Evolutionary conservation across 805 yeast species (phyloP), one percentile per base, ranked within the genome.

Genomic region (Lipomyces mesembrius): DNA sequence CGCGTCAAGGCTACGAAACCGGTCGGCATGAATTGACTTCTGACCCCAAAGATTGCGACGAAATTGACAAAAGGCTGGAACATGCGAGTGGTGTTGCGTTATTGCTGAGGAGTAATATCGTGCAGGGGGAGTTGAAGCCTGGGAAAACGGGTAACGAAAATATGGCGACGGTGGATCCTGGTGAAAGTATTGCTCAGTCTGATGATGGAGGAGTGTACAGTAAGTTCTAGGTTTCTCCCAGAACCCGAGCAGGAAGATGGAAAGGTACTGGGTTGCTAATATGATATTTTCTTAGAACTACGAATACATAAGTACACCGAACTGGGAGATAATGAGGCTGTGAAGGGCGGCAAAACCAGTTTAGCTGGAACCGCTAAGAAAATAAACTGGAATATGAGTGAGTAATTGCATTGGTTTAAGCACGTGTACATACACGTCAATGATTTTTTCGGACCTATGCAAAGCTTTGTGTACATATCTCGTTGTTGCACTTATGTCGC

Each of bases 311-410:
- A 85, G 59, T 86, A 89, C 59, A 90, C 96, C 0, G 98, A 94
- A 78, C 80, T 94, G 61, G 98, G 98, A 22, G 97, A 92, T 75
- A 94, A 94, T 76, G 96, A 92, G 46, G 83, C 87, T 57, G 83
- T 91, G 72, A 90, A 88, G 43, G 71, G 71, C 12, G 71, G 71
- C 22, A 68, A 68, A 54, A 63, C 67, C 17, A 68, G 52, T 43
- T 62, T 68, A 9, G 63, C 71, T 7, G 71, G 71, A 12, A 61
- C 67, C 12, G 52, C 60, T 7, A 65, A 57, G 51, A 57, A 60
- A 51, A 57, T 65, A 17, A 53, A 55, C 14, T 66, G 69, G 69
- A 59, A 20, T 52, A n/a, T 43, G 20, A 43, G 11, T n/a, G n/a
- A 43, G 20, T 43, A 17, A 2, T 43, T 43, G 49, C 49, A 6